A percentile compares a stretch with the other conserved stretches of the same genome.
Evolutionary conservation across 2,329 filamentous ascomycete genomes (phyloP).

Genomic region (Trichoderma sp.): DNA sequence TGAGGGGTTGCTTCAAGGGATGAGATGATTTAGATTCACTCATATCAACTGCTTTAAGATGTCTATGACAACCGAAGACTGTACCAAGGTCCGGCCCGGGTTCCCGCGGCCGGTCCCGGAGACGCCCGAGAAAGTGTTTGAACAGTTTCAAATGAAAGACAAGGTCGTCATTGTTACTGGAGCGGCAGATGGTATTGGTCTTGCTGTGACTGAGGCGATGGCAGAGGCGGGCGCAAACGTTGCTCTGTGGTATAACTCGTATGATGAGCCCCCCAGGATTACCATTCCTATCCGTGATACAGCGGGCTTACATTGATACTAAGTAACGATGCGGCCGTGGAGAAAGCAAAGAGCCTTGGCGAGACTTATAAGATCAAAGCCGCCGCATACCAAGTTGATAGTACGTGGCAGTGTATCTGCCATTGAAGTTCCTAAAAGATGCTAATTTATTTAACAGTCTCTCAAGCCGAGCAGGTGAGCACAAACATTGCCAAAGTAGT

Average conservation of each 20-base stretch:
- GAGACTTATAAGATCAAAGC: background rate
- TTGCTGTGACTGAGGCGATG: conserved; percentile 1
- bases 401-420: background rate
- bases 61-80: conserved; percentile 10
- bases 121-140: background rate
- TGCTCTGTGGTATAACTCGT: conserved; percentile 10
- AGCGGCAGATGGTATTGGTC: conserved; percentile 2
- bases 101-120: background rate
- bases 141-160: conserved; percentile 11
- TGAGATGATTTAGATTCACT: background rate
- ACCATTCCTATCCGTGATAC: no score
- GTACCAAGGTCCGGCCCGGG: background rate
- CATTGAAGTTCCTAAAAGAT: no score
- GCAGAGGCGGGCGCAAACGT: conserved; percentile 3
- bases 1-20: background rate
- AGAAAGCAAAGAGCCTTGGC: background rate
- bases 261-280: background rate
- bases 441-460: no score
- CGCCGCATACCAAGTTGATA: background rate
- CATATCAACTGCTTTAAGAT: background rate
- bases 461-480: background rate
- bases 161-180: conserved; percentile 2
- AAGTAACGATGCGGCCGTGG: background rate
- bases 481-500: background rate
- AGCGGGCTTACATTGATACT: background rate